Base-by-base conservation (phyloP, 805 yeast species). In the Candida saitoana region DNA sequence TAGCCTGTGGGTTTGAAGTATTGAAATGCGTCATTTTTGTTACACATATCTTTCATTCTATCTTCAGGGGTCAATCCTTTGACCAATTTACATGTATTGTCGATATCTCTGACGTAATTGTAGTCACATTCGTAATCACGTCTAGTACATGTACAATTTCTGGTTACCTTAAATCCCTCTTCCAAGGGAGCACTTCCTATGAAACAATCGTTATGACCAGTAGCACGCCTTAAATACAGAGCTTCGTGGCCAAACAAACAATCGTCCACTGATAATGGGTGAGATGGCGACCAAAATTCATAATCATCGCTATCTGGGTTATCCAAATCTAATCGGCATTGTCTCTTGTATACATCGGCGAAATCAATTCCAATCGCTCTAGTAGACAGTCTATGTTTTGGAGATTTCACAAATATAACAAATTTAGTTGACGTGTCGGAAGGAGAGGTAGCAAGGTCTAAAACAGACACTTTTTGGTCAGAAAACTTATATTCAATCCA, bases 121-220 rank as follows among this genome's bases (percentile, higher is more conserved):
- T 81, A 87, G 60, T 93, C 99, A 74, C 99, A 93, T 62, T 93
- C 99, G 56, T 69, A 93, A 52, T 91, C 99, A 40, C 76, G 75
- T 61, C 96, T 76, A 0, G 93, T 74, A 67, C 99, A 93, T 1
- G 83, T 58, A 66, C 99, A 93, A 59, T 86, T 82, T 45, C 79
- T 69, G 8, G 75, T 58, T 9, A 75, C 68, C 49, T 72, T 74
- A 55, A 71, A 76, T 1, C 86, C 89, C 20, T 76, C 67, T 19
- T 66, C 58, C 33, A 86, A 68, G 8, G 74, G 74, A 3, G 81
- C 79, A 41, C 77, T 77, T 11, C 83, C 83, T 47, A 87, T 82
- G 55, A 80, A 85, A 63, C 96, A 91, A 48, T 81, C 77, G 14
- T 64, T 47, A 36, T 71, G 74, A 18, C 78, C 79, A 11, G 43